Percentiles rank a stretch among this genome's conserved stretches.
Evolutionary conservation across 805 yeast species (phyloP).

Genomic region (Cyberlindnera euphorbiae): DNA sequence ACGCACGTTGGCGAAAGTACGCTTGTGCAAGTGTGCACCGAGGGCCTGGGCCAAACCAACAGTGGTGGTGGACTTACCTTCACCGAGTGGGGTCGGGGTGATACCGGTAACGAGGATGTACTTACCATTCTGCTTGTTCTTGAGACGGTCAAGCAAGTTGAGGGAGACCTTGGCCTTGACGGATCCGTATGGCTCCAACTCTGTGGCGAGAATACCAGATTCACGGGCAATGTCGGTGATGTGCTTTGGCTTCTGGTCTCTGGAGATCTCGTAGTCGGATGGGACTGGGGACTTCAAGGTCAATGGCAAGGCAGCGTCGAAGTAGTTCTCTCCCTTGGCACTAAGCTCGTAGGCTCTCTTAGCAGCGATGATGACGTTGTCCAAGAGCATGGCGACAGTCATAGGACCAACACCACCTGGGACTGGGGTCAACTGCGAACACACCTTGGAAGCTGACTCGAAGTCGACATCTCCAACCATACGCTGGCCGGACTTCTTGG

Average conservation of each 20-base stretch:
- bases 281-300: constrained; percentile 65
- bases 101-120: constrained; percentile 78
- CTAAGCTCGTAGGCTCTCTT: constrained; percentile 45
- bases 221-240: constrained; percentile 66
- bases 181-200: constrained; percentile 70
- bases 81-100: constrained; percentile 83
- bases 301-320: constrained; percentile 49
- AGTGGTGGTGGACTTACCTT: constrained; percentile 81
- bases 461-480: constrained; percentile 79
- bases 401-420: constrained; percentile 93
- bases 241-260: constrained; percentile 68
- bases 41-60: constrained; percentile 79
- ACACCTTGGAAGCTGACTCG: constrained; percentile 46
- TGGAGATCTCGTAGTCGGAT: constrained; percentile 72
- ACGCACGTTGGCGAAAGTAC: constrained; percentile 76
- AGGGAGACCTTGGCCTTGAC: constrained; percentile 74
- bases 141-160: constrained; percentile 56
- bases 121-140: constrained; percentile 58
- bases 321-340: constrained; percentile 23
- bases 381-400: constrained; percentile 81
- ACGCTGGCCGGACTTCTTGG: constrained; percentile 63
- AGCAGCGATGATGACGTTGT: constrained; percentile 68
- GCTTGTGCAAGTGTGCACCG: constrained; percentile 66
- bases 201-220: constrained; percentile 62
- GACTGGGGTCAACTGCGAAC: constrained; percentile 74